Evolutionary conservation across 495 filamentous ascomycete genomes (phyloP).

Genomic region (Aspergillus mulundensis): DNA sequence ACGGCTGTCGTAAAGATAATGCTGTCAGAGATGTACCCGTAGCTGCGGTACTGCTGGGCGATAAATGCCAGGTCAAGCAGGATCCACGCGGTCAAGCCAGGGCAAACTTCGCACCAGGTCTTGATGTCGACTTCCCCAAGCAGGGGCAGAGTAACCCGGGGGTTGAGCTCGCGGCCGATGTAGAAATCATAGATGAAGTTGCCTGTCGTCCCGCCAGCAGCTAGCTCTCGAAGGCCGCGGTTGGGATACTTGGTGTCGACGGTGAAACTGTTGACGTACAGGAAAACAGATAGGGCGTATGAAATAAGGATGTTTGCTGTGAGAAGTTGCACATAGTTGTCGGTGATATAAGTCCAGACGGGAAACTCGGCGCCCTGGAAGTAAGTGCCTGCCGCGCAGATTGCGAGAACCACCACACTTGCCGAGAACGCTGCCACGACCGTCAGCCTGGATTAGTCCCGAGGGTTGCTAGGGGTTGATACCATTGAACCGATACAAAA

Average conservation of each 20-base stretch:
- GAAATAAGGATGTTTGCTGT: constrained; percentile 71
- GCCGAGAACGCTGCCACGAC: constrained; percentile 58
- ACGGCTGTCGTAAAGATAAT: constrained; percentile 69
- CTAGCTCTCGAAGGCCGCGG: constrained; percentile 62
- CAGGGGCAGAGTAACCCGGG: constrained; percentile 67
- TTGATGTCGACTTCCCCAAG: constrained; percentile 74
- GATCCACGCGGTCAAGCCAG: constrained; percentile 79
- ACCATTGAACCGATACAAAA: constrained; percentile 83
- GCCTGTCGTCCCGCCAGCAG: constrained; percentile 66
- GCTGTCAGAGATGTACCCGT: constrained; percentile 71
- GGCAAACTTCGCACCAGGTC: constrained; percentile 73
- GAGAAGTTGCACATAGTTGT: constrained; percentile 74
- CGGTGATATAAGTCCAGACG: constrained; percentile 77
- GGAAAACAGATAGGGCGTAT: constrained; percentile 57
- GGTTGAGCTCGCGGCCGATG: constrained; percentile 88
- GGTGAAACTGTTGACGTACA: constrained; percentile 69
- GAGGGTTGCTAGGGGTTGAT: neutral
- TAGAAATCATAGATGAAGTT: constrained; percentile 86
- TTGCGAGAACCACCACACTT: constrained; percentile 54
- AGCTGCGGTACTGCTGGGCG: constrained; percentile 71
- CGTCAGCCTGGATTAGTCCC: neutral
- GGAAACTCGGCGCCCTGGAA: constrained; percentile 67
- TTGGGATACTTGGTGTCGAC: constrained; percentile 54
- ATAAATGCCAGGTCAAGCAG: constrained; percentile 72
- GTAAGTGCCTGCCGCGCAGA: constrained; percentile 62